Percentiles rank a stretch among this genome's conserved stretches.
phyloP scores from a whole-genome alignment of 306 rosid species.

The Vigna unguiculata region DNA sequence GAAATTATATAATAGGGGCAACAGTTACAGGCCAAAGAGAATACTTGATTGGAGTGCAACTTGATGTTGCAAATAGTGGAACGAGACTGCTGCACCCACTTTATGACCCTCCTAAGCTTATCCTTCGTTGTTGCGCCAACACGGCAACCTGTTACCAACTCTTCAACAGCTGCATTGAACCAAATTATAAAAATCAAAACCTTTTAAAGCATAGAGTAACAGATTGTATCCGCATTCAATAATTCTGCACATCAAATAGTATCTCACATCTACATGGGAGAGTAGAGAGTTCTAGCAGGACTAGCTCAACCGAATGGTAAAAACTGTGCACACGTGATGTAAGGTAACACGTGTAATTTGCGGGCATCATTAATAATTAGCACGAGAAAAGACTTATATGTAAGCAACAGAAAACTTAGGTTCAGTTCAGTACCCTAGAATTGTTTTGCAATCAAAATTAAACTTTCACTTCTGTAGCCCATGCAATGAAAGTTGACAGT shows the following conservation, averaged over 20 bases:
- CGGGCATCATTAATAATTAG: not conserved
- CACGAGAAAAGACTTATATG: not conserved
- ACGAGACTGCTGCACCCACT: slow-evolving; percentile 71
- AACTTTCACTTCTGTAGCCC: not conserved
- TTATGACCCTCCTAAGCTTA: slow-evolving; percentile 70
- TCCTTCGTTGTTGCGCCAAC: slow-evolving; percentile 62
- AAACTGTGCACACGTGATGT: not conserved
- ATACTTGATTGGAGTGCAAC: slow-evolving; percentile 51
- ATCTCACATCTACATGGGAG: not conserved
- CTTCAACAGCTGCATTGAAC: slow-evolving; percentile 61
- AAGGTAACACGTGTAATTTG: not conserved
- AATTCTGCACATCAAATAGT: slow-evolving; percentile 10
- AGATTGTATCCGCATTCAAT: not conserved
- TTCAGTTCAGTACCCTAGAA: not conserved
- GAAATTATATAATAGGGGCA: slow-evolving; percentile 20
- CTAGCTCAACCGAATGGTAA: not conserved
- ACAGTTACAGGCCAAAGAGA: slow-evolving; percentile 28
- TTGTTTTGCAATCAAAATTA: not conserved
- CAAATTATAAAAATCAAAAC: not conserved
- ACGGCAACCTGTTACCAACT: slow-evolving; percentile 61
- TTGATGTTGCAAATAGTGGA: slow-evolving; percentile 50
- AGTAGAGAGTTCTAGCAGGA: not conserved
- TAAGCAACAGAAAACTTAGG: not conserved
- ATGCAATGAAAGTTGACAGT: not conserved
- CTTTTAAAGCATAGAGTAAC: not conserved